Evolutionary conservation across 192 early-diverging fungal species (phyloP), one percentile per base, ranked within the genome.

Genomic region (Blastocladiella britannica): DNA sequence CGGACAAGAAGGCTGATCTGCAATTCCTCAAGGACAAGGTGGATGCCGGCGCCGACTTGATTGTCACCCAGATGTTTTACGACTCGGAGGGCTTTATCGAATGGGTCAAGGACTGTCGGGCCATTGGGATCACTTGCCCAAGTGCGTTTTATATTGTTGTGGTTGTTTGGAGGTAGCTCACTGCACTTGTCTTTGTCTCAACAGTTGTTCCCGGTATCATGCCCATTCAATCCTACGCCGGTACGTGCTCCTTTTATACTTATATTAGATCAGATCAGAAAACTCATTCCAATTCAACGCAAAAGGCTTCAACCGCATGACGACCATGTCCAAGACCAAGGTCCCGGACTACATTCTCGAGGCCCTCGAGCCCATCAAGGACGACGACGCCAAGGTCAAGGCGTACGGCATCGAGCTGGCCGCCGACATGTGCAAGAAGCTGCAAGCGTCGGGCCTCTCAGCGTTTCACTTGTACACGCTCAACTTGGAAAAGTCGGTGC

Each of bases 1-100:
- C 59, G 6, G 70, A 71, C 1, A 59, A 52, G 26, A 28, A 30
- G 3, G 53, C 68, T 8, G 95, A 99, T 60, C 68, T 97, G 29
- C 51, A 61, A 43, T 75, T 79, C 62, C 75, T 99, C 52, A 84
- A 87, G 58, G 79, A 70, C 26, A 99, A 99, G 70, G 75, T 89
- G 6, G 79, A 89, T 47, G 85, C 89, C 6, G 93, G 93, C 12
- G 95, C 90, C 0, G 91, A 99, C 62, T 86, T 91, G 59, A 78
- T 94, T 30, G 82, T 99, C 53, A 91, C 95, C 25, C 95, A 99
- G 69, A 65, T 96, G 9, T 94, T 93, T 58, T 96, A 87, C 65
- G 93, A 96, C 62, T 68, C 72, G 0, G 76, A 82, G 29, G 15
- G 80, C 24, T 96, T 92, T 70, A 30, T 91, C 8, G 60, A 66